Percentiles rank a stretch among this genome's conserved stretches.
Conservation (phyloP, 78 protist genomes). For the Polysphondylium violaceum region DNA sequence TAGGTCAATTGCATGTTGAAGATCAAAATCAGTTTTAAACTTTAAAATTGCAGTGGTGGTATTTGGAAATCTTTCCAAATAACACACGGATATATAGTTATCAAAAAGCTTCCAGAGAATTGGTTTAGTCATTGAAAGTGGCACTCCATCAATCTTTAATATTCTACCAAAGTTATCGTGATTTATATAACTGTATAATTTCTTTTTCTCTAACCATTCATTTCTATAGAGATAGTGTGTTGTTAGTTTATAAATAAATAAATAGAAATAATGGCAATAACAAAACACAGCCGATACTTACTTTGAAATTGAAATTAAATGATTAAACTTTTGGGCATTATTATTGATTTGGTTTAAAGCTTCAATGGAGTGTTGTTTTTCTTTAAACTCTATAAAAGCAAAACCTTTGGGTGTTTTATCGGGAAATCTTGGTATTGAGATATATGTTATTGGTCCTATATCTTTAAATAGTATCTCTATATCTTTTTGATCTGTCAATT, state of each 20-base stretch:
- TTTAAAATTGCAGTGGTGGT: slow-evolving; percentile 18
- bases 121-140: slow-evolving; percentile 27
- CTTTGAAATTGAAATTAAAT: slow-evolving; percentile 29
- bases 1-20: slow-evolving; percentile 20
- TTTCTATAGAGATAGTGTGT: not conserved
- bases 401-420: slow-evolving; percentile 46
- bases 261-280: not conserved
- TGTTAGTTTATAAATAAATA: not conserved
- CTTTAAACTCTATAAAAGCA: slow-evolving; percentile 49
- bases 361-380: not conserved
- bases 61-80: slow-evolving; percentile 23
- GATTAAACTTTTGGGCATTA: not conserved
- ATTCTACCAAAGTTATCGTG: not conserved
- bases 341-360: not conserved
- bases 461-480: not conserved
- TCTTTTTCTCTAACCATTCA: slow-evolving; percentile 53
- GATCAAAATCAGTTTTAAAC: slow-evolving; percentile 6
- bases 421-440: slow-evolving; percentile 49
- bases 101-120: slow-evolving; percentile 37
- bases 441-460: slow-evolving; percentile 2
- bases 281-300: not conserved
- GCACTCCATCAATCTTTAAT: slow-evolving; percentile 3
- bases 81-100: not conserved
- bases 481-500: not conserved
- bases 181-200: not conserved